Evolutionary conservation across 1,139 yeast species (phyloP).

Genomic region (Candida buenavistaensis): DNA sequence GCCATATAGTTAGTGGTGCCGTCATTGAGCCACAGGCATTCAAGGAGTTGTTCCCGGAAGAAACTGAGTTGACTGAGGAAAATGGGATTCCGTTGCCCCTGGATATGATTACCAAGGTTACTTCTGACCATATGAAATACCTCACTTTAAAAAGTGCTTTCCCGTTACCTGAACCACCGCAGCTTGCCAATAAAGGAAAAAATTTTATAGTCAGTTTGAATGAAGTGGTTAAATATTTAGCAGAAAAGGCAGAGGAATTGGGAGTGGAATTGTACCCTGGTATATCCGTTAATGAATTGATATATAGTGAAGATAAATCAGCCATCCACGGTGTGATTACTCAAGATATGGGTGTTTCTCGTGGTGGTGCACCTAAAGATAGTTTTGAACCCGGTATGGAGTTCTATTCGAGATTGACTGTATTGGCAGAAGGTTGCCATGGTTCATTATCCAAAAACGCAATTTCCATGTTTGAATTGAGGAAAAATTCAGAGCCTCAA

Average conservation of each 20-base stretch:
- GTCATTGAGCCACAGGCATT: constrained; percentile 88
- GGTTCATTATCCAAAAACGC: constrained; percentile 85
- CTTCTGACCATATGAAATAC: constrained; percentile 67
- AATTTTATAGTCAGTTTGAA: constrained; percentile 85
- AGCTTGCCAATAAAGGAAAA: constrained; percentile 73
- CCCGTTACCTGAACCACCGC: constrained; percentile 92
- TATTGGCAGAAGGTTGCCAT: constrained; percentile 95
- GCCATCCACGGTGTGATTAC: constrained; percentile 89
- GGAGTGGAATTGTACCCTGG: constrained; percentile 96
- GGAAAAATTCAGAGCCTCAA: constrained; percentile 71
- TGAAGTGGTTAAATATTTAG: constrained; percentile 76
- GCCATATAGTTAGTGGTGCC: constrained; percentile 92
- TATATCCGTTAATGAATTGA: constrained; percentile 80
- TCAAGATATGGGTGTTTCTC: constrained; percentile 82
- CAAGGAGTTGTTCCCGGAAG: constrained; percentile 73
- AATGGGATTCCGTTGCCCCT: constrained; percentile 72
- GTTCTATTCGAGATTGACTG: constrained; percentile 83
- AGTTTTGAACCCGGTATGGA: constrained; percentile 95
- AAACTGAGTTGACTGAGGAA: constrained; percentile 50
- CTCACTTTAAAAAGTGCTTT: constrained; percentile 58
- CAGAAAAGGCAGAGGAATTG: constrained; percentile 86
- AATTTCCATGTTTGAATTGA: constrained; percentile 64
- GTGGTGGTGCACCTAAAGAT: constrained; percentile 72
- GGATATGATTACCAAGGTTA: constrained; percentile 73
- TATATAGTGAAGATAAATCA: constrained; percentile 57